phyloP scores from a whole-genome alignment of 441 rosid genomes.

The Erodium chrysanthum region DNA sequence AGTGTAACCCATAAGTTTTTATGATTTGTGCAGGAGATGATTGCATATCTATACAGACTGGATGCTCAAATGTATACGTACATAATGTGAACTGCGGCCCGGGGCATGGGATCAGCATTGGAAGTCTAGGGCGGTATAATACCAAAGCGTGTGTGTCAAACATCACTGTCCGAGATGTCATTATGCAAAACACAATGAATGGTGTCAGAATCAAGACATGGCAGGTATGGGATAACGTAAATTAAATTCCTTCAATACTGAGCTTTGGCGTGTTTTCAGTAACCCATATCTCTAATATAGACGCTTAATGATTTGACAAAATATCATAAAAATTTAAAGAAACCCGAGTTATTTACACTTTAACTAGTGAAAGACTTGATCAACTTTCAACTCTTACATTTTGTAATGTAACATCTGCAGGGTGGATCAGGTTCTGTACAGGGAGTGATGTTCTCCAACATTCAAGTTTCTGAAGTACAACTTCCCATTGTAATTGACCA shows the following conservation, averaged over 20 bases:
- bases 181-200: constrained; percentile 76
- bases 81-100: constrained; percentile 93
- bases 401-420: constrained; percentile 37
- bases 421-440: constrained; percentile 86
- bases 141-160: constrained; percentile 92
- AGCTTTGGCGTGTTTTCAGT: not conserved
- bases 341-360: no score
- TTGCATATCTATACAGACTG: constrained; percentile 86
- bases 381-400: constrained; percentile 9
- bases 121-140: constrained; percentile 72
- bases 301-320: not conserved
- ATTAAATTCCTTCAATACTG: constrained; percentile 8
- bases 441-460: constrained; percentile 78
- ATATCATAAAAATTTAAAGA: not conserved
- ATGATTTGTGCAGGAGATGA: constrained; percentile 69
- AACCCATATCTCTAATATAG: not conserved
- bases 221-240: constrained; percentile 49
- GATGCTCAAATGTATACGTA: constrained; percentile 72
- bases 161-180: constrained; percentile 72
- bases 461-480: constrained; percentile 79
- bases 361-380: no score
- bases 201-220: constrained; percentile 95
- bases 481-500: constrained; percentile 85
- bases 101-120: constrained; percentile 96
- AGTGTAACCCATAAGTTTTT: constrained; percentile 5